Percentiles rank a stretch among this genome's conserved stretches.
These are phyloP conservation scores for Austroboletus eburneus DNA, from an alignment of 768 basidiomycete species.

Conservation along the genomic window DNA sequence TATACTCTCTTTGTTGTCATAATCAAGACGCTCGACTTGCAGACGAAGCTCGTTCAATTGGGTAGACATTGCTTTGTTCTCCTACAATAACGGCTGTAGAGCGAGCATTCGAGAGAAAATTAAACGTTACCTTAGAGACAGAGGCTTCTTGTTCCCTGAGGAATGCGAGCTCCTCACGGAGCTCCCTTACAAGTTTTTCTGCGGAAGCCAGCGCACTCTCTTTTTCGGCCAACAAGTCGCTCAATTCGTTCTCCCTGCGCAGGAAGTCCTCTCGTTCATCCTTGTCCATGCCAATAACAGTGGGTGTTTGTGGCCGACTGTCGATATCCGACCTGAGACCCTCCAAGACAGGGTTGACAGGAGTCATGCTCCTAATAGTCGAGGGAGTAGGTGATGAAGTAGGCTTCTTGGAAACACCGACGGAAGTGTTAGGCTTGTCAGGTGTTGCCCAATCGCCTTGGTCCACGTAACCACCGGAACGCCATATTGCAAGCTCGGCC, in stretches of 20 bases:
- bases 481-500: slow-evolving; percentile 87
- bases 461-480: slow-evolving; percentile 80
- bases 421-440: slow-evolving; percentile 48
- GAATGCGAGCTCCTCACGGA: slow-evolving; percentile 85
- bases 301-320: slow-evolving; percentile 90
- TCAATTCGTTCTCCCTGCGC: slow-evolving; percentile 93
- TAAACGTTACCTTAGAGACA: slow-evolving; percentile 58
- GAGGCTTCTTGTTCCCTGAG: slow-evolving; percentile 87
- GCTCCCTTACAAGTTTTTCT: slow-evolving; percentile 82
- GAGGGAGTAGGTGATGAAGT: slow-evolving; percentile 62
- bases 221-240: slow-evolving; percentile 87
- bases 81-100: slow-evolving; percentile 42
- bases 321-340: slow-evolving; percentile 67
- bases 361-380: slow-evolving; percentile 65
- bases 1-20: slow-evolving; percentile 91
- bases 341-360: slow-evolving; percentile 70
- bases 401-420: slow-evolving; percentile 43
- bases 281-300: slow-evolving; percentile 82
- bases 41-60: slow-evolving; percentile 91
- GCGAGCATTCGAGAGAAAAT: slow-evolving; percentile 3
- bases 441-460: slow-evolving; percentile 75
- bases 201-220: slow-evolving; percentile 77
- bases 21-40: slow-evolving; percentile 87
- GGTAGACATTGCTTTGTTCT: slow-evolving; percentile 91
- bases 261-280: slow-evolving; percentile 98